Evolutionary conservation across 192 early-diverging fungal genomes (phyloP), one percentile per base, ranked within the genome.

Genomic region (Paraglomus occultum): DNA sequence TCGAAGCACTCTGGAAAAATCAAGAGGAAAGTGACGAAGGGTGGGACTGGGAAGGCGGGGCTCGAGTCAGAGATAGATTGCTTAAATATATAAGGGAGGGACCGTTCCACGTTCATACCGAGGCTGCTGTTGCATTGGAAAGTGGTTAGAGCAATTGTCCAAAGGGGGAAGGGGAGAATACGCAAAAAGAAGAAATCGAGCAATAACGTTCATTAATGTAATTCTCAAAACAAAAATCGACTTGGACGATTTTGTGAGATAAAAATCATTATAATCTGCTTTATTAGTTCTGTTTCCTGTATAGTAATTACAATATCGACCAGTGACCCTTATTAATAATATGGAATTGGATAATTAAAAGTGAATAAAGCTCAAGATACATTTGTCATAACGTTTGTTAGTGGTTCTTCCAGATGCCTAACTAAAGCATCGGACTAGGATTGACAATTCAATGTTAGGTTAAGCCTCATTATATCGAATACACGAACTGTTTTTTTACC

Each of bases 341-440:
- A n/a, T n/a, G n/a, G n/a, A n/a, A n/a, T n/a, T n/a, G n/a, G n/a
- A n/a, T n/a, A n/a, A n/a, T n/a, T n/a, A n/a, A n/a, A n/a, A n/a
- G n/a, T n/a, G n/a, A n/a, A n/a, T n/a, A n/a, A n/a, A n/a, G n/a
- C n/a, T n/a, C n/a, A n/a, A n/a, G n/a, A n/a, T n/a, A n/a, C n/a
- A n/a, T n/a, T n/a, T n/a, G n/a, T n/a, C n/a, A n/a, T n/a, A n/a
- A n/a, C n/a, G n/a, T n/a, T n/a, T n/a, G 60, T 18, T n/a, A n/a
- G n/a, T n/a, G 82, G 82, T 45, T 81, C 78, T 59, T 84, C 80
- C 58, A 84, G 61, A 65, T 84, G 82, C 20, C 71, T 69, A 10
- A 73, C 77, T 39, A 84, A 58, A 39, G 82, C 82, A 9, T 84
- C 78, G 14, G 76, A 76, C 72, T 74, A 46, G 22, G 42, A 66